Conservation (phyloP, 768 basidiomycete genomes). For the Psilocybe cyanescens region DNA sequence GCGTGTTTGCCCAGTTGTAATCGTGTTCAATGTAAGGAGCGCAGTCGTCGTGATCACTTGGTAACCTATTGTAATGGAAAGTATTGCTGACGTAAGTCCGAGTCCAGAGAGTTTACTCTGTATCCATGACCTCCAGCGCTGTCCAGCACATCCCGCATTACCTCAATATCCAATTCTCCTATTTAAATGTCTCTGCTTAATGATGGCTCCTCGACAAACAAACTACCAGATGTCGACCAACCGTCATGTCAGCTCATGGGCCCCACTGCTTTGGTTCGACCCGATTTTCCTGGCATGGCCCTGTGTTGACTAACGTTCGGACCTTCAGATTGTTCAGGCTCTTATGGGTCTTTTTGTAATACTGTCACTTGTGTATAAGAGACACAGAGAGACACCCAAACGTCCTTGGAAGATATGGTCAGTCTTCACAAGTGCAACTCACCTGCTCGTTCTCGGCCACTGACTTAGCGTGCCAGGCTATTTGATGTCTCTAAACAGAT, state of each 20-base stretch:
- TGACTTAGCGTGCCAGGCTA: conserved; percentile 52
- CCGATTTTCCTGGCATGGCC: conserved; percentile 10
- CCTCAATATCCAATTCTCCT: conserved; percentile 11
- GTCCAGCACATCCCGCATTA: not conserved
- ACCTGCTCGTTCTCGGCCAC: conserved; percentile 1
- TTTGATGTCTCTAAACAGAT: conserved; percentile 95
- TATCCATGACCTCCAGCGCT: conserved; percentile 18
- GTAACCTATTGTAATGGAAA: no score
- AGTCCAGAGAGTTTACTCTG: conserved; percentile 11
- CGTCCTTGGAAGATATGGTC: conserved; percentile 95
- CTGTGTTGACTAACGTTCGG: conserved; percentile 43
- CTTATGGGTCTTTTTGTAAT: conserved; percentile 94
- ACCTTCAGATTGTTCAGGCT: conserved; percentile 74
- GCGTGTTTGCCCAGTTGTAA: conserved; percentile 7
- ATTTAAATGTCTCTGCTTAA: conserved; percentile 20
- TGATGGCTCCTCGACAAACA: conserved; percentile 12
- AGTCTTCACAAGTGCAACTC: conserved; percentile 22
- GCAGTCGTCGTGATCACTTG: not conserved
- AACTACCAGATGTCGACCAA: conserved; percentile 42
- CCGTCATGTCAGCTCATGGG: conserved; percentile 56
- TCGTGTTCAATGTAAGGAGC: not conserved
- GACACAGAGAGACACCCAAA: conserved; percentile 83
- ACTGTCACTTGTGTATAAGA: conserved; percentile 83
- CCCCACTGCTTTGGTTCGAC: conserved; percentile 51
- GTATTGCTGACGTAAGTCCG: conserved; percentile 21